A percentile compares a stretch with the other conserved stretches of the same genome.
Conservation (phyloP, 2,329 filamentous ascomycete species). For the Colletotrichum sidae region DNA sequence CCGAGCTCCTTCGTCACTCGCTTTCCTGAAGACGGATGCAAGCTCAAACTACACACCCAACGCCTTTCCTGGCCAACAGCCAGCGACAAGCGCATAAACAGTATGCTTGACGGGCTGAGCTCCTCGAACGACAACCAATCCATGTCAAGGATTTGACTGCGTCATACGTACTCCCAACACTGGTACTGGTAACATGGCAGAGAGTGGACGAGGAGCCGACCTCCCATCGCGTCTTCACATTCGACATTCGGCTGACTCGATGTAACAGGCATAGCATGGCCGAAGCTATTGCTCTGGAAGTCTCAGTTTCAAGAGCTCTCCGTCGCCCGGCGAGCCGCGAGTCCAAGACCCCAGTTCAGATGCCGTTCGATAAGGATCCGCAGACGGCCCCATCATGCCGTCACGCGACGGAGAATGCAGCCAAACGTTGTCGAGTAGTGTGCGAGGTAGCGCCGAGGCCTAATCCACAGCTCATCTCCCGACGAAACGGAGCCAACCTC, state of each 20-base stretch:
- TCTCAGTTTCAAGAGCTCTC: conserved; percentile 17
- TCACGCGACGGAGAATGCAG: conserved; percentile 25
- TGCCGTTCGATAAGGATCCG: conserved; percentile 33
- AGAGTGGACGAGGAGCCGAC: conserved; percentile 25
- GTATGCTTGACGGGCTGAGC: too few relatives aligned
- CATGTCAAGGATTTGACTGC: conserved; percentile 17
- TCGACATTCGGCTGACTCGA: conserved; percentile 31
- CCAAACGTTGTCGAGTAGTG: conserved; percentile 20
- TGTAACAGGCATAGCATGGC: conserved; percentile 20
- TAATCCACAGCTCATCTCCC: conserved; percentile 36
- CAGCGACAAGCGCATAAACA: too few relatives aligned
- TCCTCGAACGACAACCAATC: conserved; percentile 11
- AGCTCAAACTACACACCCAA: too few relatives aligned
- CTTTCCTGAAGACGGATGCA: not conserved
- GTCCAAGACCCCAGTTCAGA: not conserved
- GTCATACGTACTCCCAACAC: not conserved
- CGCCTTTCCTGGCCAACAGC: too few relatives aligned
- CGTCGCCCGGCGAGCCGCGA: not conserved
- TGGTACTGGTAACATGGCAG: not conserved
- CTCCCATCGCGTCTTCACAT: conserved; percentile 16
- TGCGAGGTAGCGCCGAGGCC: conserved; percentile 21
- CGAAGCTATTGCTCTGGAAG: conserved; percentile 3
- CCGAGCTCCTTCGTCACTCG: conserved; percentile 9
- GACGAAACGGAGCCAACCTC: conserved; percentile 35
- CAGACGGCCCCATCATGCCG: conserved; percentile 19